phyloP scores from a whole-genome alignment of 2,329 filamentous ascomycete species.

The Hortaea sp. region DNA sequence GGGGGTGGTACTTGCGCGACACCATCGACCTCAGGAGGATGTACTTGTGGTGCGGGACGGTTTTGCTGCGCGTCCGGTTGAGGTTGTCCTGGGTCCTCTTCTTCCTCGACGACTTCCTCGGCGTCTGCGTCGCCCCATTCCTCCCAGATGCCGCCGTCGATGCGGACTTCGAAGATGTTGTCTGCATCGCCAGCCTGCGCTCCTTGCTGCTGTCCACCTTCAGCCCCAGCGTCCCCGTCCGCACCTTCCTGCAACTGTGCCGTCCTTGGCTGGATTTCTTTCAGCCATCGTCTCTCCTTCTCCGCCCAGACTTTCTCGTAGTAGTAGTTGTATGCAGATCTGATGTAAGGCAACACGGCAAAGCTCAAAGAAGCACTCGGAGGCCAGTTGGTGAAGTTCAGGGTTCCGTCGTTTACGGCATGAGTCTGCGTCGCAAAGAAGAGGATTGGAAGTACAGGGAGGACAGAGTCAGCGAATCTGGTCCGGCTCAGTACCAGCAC shows the following conservation, averaged over 20 bases:
- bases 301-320: conserved; percentile 51
- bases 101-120: conserved; percentile 12
- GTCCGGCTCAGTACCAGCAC: conserved; percentile 59
- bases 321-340: conserved; percentile 52
- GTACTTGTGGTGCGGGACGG: conserved; percentile 3
- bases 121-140: conserved; percentile 26
- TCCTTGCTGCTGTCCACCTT: conserved; percentile 4
- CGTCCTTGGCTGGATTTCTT: conserved; percentile 49
- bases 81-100: conserved; percentile 14
- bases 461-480: conserved; percentile 50
- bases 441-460: conserved; percentile 53
- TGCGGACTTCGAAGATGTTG: conserved; percentile 25
- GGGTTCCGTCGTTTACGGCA: conserved; percentile 25
- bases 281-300: conserved; percentile 50
- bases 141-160: conserved; percentile 32
- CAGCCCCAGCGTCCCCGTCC: conserved; percentile 7
- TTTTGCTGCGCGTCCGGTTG: conserved; percentile 5
- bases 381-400: conserved; percentile 53
- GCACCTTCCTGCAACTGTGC: conserved; percentile 18
- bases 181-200: conserved; percentile 15
- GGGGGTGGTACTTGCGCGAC: conserved; percentile 4
- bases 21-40: conserved; percentile 18
- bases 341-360: conserved; percentile 55
- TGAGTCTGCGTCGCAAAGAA: conserved; percentile 48
- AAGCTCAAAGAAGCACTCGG: conserved; percentile 57